These are phyloP conservation scores for Lolium multiflorum DNA, from an alignment of 176 grass and related monocot species.

Conservation along the genomic window DNA sequence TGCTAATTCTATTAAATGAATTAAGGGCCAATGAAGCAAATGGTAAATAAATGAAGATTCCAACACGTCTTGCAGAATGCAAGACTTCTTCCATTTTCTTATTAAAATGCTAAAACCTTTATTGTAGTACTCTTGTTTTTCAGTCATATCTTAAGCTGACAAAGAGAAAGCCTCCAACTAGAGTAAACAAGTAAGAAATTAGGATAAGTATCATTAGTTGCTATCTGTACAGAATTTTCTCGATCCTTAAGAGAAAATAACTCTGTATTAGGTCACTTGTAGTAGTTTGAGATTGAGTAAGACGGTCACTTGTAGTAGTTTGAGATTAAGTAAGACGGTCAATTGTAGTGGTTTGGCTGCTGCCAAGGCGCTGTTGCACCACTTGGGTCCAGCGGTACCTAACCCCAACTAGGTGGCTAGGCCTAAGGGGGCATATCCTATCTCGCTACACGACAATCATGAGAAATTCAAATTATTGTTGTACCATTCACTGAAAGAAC, in stretches of 20 bases:
- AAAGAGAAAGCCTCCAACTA: not conserved
- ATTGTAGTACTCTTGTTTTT: slow-evolving; percentile 13
- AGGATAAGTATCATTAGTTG: not conserved
- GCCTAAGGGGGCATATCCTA: not conserved
- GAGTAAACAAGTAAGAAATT: slow-evolving; percentile 5
- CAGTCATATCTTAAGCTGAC: not conserved
- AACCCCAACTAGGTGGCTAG: not conserved
- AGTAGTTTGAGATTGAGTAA: not conserved
- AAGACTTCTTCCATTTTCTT: not conserved
- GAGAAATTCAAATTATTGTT: slow-evolving; percentile 6
- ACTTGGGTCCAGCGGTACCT: not conserved
- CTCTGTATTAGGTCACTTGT: not conserved
- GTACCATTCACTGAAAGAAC: slow-evolving; percentile 6
- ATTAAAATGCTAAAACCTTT: not conserved
- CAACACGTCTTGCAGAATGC: slow-evolving; percentile 9
- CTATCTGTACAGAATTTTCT: not conserved
- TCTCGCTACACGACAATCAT: not conserved
- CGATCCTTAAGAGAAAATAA: not conserved
- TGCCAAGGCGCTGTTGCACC: not conserved
- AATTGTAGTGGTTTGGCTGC: not conserved
- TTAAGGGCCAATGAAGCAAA: slow-evolving; percentile 30
- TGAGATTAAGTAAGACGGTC: not conserved
- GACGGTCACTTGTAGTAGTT: not conserved
- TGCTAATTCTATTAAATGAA: not conserved
- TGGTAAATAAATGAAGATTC: not conserved